Evolutionary conservation across 2,329 filamentous ascomycete genomes (phyloP).

Genomic region (Diaporthe vexans): DNA sequence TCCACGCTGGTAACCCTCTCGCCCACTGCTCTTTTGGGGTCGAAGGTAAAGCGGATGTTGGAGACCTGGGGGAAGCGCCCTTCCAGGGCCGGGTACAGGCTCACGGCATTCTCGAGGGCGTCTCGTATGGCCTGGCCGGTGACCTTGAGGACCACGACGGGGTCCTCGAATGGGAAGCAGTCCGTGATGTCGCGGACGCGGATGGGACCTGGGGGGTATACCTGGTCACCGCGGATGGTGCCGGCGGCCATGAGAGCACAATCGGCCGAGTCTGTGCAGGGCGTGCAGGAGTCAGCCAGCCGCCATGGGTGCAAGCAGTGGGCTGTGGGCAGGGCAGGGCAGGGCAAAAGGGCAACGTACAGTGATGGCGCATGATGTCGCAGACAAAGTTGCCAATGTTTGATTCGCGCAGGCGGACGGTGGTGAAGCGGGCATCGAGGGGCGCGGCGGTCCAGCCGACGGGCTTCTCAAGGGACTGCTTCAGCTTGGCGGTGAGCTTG

Average conservation of each 20-base stretch:
- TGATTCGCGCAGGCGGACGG: conserved; percentile 81
- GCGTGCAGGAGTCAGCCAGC: not conserved
- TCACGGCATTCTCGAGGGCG: conserved; percentile 89
- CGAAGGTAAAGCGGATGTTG: conserved; percentile 82
- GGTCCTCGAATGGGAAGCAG: conserved; percentile 94
- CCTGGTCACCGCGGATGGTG: conserved; percentile 88
- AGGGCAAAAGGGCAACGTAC: not conserved
- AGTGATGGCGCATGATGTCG: conserved; percentile 89
- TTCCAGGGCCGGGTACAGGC: conserved; percentile 85
- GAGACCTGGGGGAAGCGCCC: conserved; percentile 82
- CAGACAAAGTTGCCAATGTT: conserved; percentile 94
- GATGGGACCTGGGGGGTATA: conserved; percentile 86
- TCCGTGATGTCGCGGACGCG: conserved; percentile 86
- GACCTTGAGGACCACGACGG: conserved; percentile 82
- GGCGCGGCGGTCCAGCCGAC: conserved; percentile 87
- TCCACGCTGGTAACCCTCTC: conserved; percentile 74
- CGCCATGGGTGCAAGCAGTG: no score
- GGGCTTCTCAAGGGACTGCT: conserved; percentile 83
- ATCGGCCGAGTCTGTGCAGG: conserved; percentile 72
- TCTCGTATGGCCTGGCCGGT: conserved; percentile 80
- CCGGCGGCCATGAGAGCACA: conserved; percentile 88
- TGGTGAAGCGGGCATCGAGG: conserved; percentile 88
- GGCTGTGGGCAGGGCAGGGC: not conserved
- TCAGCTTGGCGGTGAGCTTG: conserved; percentile 79
- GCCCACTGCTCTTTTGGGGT: conserved; percentile 71